Conservation (phyloP, 768 basidiomycete species). For the Cyclocybe aegerita region DNA sequence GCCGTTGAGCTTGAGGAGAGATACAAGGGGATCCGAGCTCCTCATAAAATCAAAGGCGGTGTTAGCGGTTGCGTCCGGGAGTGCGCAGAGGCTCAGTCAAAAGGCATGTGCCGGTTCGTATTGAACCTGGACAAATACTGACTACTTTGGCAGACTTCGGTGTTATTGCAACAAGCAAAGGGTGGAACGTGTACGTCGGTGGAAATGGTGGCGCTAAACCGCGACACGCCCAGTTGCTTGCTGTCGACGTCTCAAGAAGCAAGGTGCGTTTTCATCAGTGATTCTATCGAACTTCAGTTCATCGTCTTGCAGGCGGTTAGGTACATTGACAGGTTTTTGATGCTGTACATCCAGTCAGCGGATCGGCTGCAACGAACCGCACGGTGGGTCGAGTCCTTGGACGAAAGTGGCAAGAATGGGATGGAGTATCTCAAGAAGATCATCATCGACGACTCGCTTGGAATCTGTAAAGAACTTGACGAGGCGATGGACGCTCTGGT, state of each 20-base stretch:
- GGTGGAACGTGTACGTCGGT: constrained; percentile 76
- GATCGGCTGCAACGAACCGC: constrained; percentile 73
- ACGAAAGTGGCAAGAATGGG: constrained; percentile 49
- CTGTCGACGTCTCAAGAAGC: constrained; percentile 61
- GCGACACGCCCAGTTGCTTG: constrained; percentile 63
- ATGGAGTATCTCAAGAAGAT: constrained; percentile 65
- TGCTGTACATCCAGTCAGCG: constrained; percentile 72
- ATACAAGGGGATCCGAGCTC: constrained; percentile 66
- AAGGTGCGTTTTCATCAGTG: constrained; percentile 32
- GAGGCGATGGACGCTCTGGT: constrained; percentile 64
- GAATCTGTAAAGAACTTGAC: constrained; percentile 70
- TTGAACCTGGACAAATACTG: neutral
- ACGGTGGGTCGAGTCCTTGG: constrained; percentile 66
- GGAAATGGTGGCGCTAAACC: constrained; percentile 70
- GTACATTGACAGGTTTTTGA: constrained; percentile 64
- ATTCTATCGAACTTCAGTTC: neutral
- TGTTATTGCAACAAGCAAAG: constrained; percentile 74
- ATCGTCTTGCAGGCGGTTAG: constrained; percentile 27
- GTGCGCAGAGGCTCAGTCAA: constrained; percentile 75
- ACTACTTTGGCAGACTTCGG: constrained; percentile 55
- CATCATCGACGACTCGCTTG: constrained; percentile 67
- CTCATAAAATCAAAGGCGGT: constrained; percentile 79
- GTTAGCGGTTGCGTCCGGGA: constrained; percentile 75
- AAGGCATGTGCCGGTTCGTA: constrained; percentile 6
- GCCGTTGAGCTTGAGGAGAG: constrained; percentile 72